A percentile compares a stretch with the other conserved stretches of the same genome.
Conservation (phyloP, 2,329 filamentous ascomycete species). For the Elsinoe fawcettii region DNA sequence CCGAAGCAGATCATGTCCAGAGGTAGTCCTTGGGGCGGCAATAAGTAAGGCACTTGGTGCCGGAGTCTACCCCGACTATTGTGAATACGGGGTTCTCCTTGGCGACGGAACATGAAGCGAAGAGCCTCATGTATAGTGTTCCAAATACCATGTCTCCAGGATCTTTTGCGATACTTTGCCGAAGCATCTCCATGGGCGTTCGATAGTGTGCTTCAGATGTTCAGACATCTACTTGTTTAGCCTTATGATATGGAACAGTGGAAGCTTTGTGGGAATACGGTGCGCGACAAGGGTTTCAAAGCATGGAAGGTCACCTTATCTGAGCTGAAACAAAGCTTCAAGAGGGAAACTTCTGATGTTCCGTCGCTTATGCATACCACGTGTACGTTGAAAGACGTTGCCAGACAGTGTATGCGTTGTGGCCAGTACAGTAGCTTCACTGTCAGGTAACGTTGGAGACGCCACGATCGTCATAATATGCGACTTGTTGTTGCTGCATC, state of each 20-base stretch:
- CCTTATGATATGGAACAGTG: background rate
- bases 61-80: too few relatives aligned
- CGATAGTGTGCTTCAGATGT: background rate
- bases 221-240: background rate
- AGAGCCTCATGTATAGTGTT: background rate
- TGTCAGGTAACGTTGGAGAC: background rate
- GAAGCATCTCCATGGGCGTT: background rate
- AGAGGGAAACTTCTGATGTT: background rate
- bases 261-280: background rate
- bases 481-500: background rate
- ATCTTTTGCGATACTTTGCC: background rate
- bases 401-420: background rate
- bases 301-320: background rate
- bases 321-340: background rate
- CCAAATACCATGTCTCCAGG: background rate
- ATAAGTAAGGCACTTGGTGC: too few relatives aligned
- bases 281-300: background rate
- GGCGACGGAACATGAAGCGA: background rate
- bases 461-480: background rate
- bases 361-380: slow-evolving; percentile 2
- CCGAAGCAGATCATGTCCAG: too few relatives aligned
- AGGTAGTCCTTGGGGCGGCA: too few relatives aligned
- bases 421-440: background rate
- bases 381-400: background rate
- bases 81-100: background rate